phyloP scores from a whole-genome alignment of 2,329 filamentous ascomycete genomes.

The Triangularia verruculosa region DNA sequence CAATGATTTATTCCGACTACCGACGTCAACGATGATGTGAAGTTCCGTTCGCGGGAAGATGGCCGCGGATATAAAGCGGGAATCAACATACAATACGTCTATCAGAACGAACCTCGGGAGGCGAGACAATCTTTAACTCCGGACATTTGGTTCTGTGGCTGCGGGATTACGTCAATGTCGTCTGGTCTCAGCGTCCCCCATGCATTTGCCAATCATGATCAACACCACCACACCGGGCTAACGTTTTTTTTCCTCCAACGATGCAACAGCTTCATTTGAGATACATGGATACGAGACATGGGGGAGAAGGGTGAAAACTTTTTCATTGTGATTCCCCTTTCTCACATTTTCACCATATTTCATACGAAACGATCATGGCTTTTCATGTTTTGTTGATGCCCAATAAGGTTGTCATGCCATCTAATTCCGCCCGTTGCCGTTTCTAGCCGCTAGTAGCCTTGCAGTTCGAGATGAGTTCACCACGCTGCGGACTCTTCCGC shows the following conservation, averaged over 20 bases:
- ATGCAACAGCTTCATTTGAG: neutral
- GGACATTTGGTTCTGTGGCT: neutral
- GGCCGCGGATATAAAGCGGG: neutral
- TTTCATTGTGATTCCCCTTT: neutral
- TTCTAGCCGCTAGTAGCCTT: slow-evolving; percentile 14
- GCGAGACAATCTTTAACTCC: neutral
- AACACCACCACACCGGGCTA: neutral
- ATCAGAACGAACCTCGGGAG: neutral
- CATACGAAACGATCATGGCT: neutral
- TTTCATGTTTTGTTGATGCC: neutral
- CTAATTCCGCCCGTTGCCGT: slow-evolving; percentile 15
- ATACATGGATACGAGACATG: neutral
- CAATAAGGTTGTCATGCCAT: neutral
- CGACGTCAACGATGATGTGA: neutral
- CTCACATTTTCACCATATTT: neutral
- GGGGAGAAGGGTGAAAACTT: neutral
- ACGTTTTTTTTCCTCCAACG: neutral
- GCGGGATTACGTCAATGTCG: slow-evolving; percentile 1
- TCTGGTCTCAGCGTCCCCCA: neutral
- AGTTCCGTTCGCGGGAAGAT: neutral
- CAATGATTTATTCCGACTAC: neutral
- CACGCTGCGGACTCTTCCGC: neutral
- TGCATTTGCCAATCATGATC: neutral
- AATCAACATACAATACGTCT: too few species aligned
- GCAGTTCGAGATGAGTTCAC: neutral